Evolutionary conservation across 2,329 filamentous ascomycete genomes (phyloP).

Genomic region (Phialocephala sp.): DNA sequence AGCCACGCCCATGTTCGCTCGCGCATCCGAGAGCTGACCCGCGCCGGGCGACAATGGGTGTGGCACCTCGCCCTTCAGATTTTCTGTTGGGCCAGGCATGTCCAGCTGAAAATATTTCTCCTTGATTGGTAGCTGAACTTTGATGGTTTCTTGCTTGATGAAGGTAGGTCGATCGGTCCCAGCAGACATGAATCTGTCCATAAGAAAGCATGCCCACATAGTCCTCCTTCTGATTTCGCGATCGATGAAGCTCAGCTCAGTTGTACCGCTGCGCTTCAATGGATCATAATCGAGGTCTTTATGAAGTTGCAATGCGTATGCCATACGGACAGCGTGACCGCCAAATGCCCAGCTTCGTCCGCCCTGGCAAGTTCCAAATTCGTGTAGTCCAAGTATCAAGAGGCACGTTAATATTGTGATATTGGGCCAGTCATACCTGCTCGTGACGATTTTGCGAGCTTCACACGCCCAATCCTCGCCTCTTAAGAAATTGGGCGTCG

Average conservation of each 20-base stretch:
- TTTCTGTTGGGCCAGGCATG: constrained; percentile 86
- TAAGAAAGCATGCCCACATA: constrained; percentile 98
- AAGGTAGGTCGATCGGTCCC: constrained; percentile 92
- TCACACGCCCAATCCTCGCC: constrained; percentile 90
- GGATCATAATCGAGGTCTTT: constrained; percentile 88
- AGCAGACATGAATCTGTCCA: constrained; percentile 97
- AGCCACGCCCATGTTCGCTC: constrained; percentile 90
- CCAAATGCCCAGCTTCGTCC: constrained; percentile 95
- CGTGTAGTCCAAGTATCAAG: constrained; percentile 85
- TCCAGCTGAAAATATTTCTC: constrained; percentile 91
- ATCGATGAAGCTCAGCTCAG: constrained; percentile 84
- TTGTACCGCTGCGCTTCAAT: constrained; percentile 62
- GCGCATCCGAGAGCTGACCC: constrained; percentile 68
- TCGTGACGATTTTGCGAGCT: constrained; percentile 85
- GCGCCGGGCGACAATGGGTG: constrained; percentile 66
- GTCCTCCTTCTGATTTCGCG: constrained; percentile 89
- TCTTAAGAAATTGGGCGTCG: constrained; percentile 76
- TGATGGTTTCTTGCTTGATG: constrained; percentile 85
- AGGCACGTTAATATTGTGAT: constrained; percentile 95
- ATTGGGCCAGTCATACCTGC: constrained; percentile 91
- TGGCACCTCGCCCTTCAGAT: constrained; percentile 73
- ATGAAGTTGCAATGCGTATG: constrained; percentile 92
- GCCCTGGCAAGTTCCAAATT: constrained; percentile 96
- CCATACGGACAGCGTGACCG: constrained; percentile 95
- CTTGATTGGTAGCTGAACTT: constrained; percentile 88